These are phyloP conservation scores for Cyclotella cryptica DNA, from an alignment of 108 stramenopile genomes.

Conservation along the genomic window DNA sequence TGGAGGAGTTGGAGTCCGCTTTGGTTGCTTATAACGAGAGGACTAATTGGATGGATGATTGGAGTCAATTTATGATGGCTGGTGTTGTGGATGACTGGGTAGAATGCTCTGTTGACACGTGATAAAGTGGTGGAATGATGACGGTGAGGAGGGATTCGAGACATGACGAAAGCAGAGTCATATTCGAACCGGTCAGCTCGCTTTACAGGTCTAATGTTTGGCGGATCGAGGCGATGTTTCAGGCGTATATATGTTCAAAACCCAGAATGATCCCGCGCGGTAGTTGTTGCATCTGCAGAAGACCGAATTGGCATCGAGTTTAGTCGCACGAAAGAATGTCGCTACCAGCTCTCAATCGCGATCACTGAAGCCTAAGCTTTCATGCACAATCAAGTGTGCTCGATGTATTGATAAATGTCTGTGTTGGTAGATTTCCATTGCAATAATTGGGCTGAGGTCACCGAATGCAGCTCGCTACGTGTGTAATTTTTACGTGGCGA, in stretches of 20 bases:
- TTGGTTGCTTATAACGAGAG: background rate
- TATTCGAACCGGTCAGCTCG: too few species aligned
- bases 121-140: background rate
- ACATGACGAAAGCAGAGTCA: background rate
- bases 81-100: constrained; percentile 14
- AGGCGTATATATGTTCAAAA: too few species aligned
- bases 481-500: too few species aligned
- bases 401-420: too few species aligned
- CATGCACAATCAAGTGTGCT: background rate
- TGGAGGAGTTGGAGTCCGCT: constrained; percentile 8
- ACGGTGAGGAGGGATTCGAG: background rate
- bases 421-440: background rate
- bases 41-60: constrained; percentile 3
- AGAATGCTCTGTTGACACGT: constrained; percentile 1
- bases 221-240: too few species aligned
- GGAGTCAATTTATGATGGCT: background rate
- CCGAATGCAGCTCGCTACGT: background rate
- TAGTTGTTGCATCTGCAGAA: too few species aligned
- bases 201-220: too few species aligned
- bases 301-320: too few species aligned
- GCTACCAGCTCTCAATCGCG: too few species aligned
- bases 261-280: too few species aligned
- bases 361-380: too few species aligned
- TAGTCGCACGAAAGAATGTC: too few species aligned
- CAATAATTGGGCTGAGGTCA: background rate